phyloP scores from a whole-genome alignment of 2,329 filamentous ascomycete genomes.

The Colletotrichum karsti region DNA sequence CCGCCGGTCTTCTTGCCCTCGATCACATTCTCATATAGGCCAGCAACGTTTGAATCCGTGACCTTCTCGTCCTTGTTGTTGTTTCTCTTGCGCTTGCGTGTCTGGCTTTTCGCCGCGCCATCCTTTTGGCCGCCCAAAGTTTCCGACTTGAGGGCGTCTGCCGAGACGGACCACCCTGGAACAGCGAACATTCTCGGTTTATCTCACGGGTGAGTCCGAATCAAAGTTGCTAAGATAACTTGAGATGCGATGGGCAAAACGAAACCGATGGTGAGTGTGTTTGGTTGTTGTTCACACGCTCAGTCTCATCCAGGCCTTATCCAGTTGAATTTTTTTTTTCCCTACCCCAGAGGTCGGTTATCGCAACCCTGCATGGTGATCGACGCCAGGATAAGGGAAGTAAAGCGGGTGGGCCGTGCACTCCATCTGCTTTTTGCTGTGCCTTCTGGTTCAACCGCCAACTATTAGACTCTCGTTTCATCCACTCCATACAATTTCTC shows the following conservation, averaged over 20 bases:
- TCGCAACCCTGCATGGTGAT: slow-evolving; percentile 27
- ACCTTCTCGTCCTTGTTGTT: slow-evolving; percentile 52
- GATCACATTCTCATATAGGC: slow-evolving; percentile 82
- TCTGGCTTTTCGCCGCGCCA: slow-evolving; percentile 60
- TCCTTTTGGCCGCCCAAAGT: slow-evolving; percentile 38
- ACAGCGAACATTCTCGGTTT: slow-evolving; percentile 81
- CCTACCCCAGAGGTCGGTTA: slow-evolving; percentile 12
- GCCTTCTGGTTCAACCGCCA: no score
- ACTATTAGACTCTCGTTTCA: not conserved
- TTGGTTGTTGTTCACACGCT: slow-evolving; percentile 7
- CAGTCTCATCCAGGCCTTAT: slow-evolving; percentile 8
- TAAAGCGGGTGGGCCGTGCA: slow-evolving; percentile 15
- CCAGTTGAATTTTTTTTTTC: slow-evolving; percentile 27
- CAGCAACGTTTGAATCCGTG: slow-evolving; percentile 75
- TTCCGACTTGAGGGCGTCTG: slow-evolving; percentile 77
- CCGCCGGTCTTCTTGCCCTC: slow-evolving; percentile 62
- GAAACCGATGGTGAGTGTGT: not conserved
- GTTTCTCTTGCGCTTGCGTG: slow-evolving; percentile 58
- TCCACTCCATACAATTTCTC: not conserved
- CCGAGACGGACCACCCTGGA: slow-evolving; percentile 87
- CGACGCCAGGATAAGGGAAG: slow-evolving; percentile 19
- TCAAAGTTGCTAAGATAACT: no score
- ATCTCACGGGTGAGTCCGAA: no score
- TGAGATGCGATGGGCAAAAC: no score
- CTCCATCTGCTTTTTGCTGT: not conserved